phyloP scores from a whole-genome alignment of 2,329 filamentous ascomycete genomes.

The Knoxdaviesia capensis region DNA sequence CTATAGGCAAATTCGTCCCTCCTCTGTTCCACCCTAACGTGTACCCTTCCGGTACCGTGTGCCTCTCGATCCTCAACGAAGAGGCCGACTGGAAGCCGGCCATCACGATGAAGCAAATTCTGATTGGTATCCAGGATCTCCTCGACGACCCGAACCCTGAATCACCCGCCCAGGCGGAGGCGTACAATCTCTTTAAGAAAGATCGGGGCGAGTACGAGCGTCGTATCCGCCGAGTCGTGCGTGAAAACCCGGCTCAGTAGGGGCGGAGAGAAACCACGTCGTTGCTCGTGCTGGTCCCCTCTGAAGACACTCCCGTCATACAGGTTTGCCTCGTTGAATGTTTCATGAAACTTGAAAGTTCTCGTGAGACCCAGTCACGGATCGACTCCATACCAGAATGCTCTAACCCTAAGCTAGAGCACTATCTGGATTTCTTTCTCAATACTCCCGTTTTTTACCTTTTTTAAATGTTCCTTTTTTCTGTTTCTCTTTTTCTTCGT shows the following conservation, averaged over 20 bases:
- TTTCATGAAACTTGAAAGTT: too few species aligned
- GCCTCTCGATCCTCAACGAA: conserved; percentile 91
- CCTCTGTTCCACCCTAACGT: conserved; percentile 97
- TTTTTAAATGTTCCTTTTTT: too few species aligned
- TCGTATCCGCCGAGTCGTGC: conserved; percentile 69
- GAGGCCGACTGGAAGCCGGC: conserved; percentile 98
- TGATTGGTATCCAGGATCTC: conserved; percentile 87
- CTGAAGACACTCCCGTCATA: too few species aligned
- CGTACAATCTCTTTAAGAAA: conserved; percentile 92
- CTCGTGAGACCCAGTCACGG: too few species aligned
- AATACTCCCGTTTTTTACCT: too few species aligned
- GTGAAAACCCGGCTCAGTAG: conserved; percentile 66
- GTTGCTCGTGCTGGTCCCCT: too few species aligned
- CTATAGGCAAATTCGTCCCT: conserved; percentile 77
- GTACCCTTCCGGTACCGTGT: conserved; percentile 94
- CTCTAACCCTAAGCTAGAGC: too few species aligned
- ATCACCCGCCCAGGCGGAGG: conserved; percentile 88
- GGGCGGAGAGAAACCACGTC: background rate
- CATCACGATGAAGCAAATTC: conserved; percentile 95
- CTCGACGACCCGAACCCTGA: conserved; percentile 95
- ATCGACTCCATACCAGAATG: too few species aligned
- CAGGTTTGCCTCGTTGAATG: too few species aligned
- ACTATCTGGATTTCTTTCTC: too few species aligned
- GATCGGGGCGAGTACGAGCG: conserved; percentile 75
- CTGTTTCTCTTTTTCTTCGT: too few species aligned